Evolutionary conservation across 805 yeast genomes (phyloP).

Genomic region (Candida sakaeoensis): DNA sequence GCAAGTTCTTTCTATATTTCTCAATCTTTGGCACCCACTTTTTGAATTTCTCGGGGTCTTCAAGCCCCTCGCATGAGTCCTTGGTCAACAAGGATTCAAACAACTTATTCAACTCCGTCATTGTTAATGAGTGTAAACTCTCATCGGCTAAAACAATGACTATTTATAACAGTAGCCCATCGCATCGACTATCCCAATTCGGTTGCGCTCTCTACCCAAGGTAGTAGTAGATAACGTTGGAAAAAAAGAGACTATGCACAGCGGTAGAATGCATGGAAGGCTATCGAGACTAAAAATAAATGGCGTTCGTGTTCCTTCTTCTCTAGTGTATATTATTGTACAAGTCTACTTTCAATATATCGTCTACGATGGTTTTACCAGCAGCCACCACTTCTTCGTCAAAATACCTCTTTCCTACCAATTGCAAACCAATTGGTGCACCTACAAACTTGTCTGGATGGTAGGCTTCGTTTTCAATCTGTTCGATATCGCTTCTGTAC

Average conservation of each 20-base stretch:
- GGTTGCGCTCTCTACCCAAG: background rate
- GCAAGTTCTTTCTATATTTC: conserved; percentile 29
- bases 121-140: background rate
- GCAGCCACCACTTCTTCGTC: conserved; percentile 58
- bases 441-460: conserved; percentile 45
- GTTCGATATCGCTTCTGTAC: conserved; percentile 46
- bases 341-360: conserved; percentile 19
- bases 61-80: conserved; percentile 5
- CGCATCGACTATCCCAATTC: background rate
- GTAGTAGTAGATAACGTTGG: background rate
- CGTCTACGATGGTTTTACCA: conserved; percentile 35
- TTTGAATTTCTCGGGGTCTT: conserved; percentile 9
- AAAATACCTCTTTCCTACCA: conserved; percentile 49
- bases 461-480: conserved; percentile 46
- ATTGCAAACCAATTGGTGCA: conserved; percentile 55
- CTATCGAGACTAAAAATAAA: background rate
- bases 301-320: background rate
- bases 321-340: background rate
- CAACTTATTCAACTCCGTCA: conserved; percentile 1
- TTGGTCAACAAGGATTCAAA: conserved; percentile 2
- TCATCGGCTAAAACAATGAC: too few species aligned
- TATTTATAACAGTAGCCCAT: background rate
- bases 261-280: background rate
- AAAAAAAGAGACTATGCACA: background rate
- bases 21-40: conserved; percentile 45